Conservation (phyloP, 306 rosid species). For the Cucumis melo region DNA sequence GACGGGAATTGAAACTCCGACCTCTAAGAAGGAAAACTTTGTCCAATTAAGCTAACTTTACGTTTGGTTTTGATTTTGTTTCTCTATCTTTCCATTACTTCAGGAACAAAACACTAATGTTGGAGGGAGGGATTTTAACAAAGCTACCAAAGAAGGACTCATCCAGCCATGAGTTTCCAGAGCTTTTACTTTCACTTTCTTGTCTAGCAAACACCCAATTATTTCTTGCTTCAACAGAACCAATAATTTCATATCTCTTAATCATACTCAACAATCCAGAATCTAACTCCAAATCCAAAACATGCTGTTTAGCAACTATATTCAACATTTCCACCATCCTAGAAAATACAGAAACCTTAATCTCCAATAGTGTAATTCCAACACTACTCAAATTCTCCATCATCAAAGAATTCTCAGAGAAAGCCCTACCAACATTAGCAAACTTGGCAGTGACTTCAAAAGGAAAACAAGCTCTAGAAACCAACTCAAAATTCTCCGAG, state of each 20-base stretch:
- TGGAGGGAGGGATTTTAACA: constrained; percentile 66
- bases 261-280: constrained; percentile 23
- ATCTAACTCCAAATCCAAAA: constrained; percentile 31
- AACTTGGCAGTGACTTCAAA: constrained; percentile 55
- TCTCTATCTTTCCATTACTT: neutral
- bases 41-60: too few species aligned
- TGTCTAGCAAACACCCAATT: constrained; percentile 53
- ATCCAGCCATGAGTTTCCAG: constrained; percentile 37
- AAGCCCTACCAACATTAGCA: constrained; percentile 61
- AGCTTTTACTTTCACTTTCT: constrained; percentile 49
- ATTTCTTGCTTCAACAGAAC: constrained; percentile 36
- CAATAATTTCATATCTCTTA: constrained; percentile 29
- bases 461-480: constrained; percentile 75
- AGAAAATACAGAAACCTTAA: constrained; percentile 44
- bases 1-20: too few species aligned
- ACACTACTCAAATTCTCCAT: constrained; percentile 30
- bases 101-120: constrained; percentile 72
- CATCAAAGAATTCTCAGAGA: constrained; percentile 40
- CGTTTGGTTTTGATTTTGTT: neutral
- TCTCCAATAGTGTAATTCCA: constrained; percentile 41
- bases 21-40: too few species aligned
- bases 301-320: constrained; percentile 43
- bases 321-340: constrained; percentile 54
- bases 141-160: constrained; percentile 46
- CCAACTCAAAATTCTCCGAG: constrained; percentile 33